Conservation (phyloP, 148 eudicot species). For the Rhododendron kiyosumense region DNA sequence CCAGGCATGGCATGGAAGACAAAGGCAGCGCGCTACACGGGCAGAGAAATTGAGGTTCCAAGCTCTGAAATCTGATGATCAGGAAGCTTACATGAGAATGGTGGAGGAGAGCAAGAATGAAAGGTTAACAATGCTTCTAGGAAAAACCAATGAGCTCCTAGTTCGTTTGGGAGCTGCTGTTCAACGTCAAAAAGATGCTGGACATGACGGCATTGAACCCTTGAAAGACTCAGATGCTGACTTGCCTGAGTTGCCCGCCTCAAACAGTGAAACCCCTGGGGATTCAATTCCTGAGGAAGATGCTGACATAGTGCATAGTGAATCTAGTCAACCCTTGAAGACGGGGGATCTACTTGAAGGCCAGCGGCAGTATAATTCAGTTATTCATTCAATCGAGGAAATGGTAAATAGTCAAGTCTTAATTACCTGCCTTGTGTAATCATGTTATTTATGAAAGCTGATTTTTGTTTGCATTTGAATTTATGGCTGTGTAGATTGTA, state of each 20-base stretch:
- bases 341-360: constrained; percentile 84
- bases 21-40: constrained; percentile 87
- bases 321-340: constrained; percentile 35
- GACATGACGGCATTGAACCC: constrained; percentile 70
- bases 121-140: constrained; percentile 89
- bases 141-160: constrained; percentile 93
- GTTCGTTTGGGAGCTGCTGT: constrained; percentile 97
- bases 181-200: constrained; percentile 95
- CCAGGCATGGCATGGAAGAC: constrained; percentile 98
- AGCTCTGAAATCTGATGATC: constrained; percentile 81
- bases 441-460: background rate
- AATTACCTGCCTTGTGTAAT: background rate
- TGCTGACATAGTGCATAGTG: constrained; percentile 44
- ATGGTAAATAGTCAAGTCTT: constrained; percentile 47
- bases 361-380: constrained; percentile 93
- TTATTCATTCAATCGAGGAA: constrained; percentile 94
- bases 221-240: constrained; percentile 39
- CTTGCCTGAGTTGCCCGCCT: constrained; percentile 14
- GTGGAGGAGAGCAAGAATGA: constrained; percentile 99
- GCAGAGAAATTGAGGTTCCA: constrained; percentile 86
- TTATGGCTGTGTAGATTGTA: background rate
- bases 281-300: constrained; percentile 51
- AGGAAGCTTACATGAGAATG: constrained; percentile 95
- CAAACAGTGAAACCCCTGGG: constrained; percentile 45
- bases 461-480: background rate